Evolutionary conservation across 345 rosid genomes (phyloP).

Genomic region (Moringa oleifera): DNA sequence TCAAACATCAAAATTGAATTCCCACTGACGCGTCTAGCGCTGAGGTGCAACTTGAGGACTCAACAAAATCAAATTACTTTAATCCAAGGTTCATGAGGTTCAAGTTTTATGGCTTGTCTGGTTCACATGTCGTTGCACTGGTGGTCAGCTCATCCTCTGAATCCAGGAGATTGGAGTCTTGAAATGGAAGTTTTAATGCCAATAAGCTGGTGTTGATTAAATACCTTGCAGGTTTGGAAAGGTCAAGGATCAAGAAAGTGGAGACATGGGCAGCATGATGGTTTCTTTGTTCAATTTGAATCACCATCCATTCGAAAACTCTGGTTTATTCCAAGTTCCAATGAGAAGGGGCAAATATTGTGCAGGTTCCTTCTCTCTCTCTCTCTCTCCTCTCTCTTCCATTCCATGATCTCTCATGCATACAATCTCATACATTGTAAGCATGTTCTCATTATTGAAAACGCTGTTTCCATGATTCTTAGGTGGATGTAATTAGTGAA

Average conservation of each 20-base stretch:
- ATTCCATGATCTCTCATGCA: too few species aligned
- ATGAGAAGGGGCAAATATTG: conserved; percentile 68
- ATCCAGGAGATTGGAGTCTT: not conserved
- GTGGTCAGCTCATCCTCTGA: not conserved
- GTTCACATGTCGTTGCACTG: not conserved
- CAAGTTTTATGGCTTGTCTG: not conserved
- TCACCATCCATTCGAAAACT: conserved; percentile 61
- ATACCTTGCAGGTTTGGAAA: conserved; percentile 71
- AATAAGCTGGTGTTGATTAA: not conserved
- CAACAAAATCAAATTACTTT: not conserved
- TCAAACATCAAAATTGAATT: not conserved
- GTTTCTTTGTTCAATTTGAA: conserved; percentile 92
- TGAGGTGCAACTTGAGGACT: not conserved
- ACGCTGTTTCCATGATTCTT: conserved; percentile 3
- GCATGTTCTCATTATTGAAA: conserved; percentile 1
- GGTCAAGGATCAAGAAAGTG: conserved; percentile 99
- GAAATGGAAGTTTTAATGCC: not conserved
- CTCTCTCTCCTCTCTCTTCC: not conserved
- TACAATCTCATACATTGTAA: conserved; percentile 4
- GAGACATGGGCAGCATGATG: conserved; percentile 86
- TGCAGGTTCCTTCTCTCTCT: conserved; percentile 56
- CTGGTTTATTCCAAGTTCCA: conserved; percentile 84
- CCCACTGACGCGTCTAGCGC: not conserved
- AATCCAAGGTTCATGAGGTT: not conserved
- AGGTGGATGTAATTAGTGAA: not conserved